Evolutionary conservation across 352 stramenopile genomes (phyloP), one percentile per base, ranked within the genome.

Genomic region (Elongisporangium senticosum): DNA sequence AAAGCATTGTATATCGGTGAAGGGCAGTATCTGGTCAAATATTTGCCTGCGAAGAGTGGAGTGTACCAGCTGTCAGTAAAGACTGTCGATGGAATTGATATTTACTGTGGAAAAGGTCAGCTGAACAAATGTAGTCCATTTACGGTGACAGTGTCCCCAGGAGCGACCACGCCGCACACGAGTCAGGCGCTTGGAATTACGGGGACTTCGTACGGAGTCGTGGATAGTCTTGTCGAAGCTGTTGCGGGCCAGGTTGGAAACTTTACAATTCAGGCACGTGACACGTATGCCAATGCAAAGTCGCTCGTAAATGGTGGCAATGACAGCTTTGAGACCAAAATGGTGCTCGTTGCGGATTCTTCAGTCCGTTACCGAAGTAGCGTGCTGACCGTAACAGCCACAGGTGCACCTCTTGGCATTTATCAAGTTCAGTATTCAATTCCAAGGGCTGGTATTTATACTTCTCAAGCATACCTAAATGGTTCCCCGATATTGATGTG

Each of bases 401-500:
- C 33, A 3, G 71, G 59, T 2, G 55, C 59, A 1, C 37, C 58
- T 4, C 70, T 89, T 39, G 95, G 96, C 2, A 74, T 94, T 0
- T 99, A 99, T 62, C 53, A 78, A 23, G 92, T 97, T 7, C 88
- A 97, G 22, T 98, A 99, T 61, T 98, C 95, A 24, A 89, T 98
- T 39, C 91, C 95, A 3, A 68, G 74, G 10, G 86, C 91, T 2
- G 96, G 92, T 2, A 64, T 55, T 54, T 99, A 98, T 66, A 58
- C 90, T 13, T 86, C 92, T 10, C 76, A 79, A 57, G 88, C 81
- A 48, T 87, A 77, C 21, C 56, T 98, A n/a, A 77, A 86, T 11
- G 80, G 71, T 13, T 88, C 96, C 24, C 72, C 79, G 6, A 94
- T 98, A 43, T 75, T 97, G 26, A 96, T 96, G 76, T 98, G 96